Evolutionary conservation across 257 asterid genomes (phyloP).

Genomic region (Sherardia arvensis): DNA sequence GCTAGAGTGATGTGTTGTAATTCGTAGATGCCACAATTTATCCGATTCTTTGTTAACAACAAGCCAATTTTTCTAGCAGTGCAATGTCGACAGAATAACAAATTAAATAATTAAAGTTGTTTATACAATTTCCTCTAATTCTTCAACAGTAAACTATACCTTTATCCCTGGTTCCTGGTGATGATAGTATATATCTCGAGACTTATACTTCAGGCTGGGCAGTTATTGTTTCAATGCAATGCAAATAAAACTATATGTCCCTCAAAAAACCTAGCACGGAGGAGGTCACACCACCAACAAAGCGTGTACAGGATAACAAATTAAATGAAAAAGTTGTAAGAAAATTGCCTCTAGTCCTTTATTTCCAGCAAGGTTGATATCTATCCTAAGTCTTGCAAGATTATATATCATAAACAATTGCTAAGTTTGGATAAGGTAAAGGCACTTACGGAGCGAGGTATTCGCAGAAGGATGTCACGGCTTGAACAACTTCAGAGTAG

Average conservation of each 20-base stretch:
- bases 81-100: background rate
- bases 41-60: background rate
- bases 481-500: conserved; percentile 67
- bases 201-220: background rate
- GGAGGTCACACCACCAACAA: background rate
- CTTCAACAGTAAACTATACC: background rate
- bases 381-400: background rate
- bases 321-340: background rate
- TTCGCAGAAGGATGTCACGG: conserved; percentile 80
- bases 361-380: background rate
- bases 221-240: background rate
- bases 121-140: background rate
- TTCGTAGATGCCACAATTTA: background rate
- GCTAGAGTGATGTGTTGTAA: background rate
- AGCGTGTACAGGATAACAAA: background rate
- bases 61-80: background rate
- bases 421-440: background rate
- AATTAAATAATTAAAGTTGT: background rate
- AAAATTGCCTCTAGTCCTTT: background rate
- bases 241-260: background rate
- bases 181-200: background rate
- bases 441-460: conserved; percentile 96
- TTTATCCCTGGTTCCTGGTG: background rate
- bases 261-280: background rate
- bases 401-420: background rate